Base-by-base conservation (phyloP, 148 eudicot genomes). In the Silene conica region DNA sequence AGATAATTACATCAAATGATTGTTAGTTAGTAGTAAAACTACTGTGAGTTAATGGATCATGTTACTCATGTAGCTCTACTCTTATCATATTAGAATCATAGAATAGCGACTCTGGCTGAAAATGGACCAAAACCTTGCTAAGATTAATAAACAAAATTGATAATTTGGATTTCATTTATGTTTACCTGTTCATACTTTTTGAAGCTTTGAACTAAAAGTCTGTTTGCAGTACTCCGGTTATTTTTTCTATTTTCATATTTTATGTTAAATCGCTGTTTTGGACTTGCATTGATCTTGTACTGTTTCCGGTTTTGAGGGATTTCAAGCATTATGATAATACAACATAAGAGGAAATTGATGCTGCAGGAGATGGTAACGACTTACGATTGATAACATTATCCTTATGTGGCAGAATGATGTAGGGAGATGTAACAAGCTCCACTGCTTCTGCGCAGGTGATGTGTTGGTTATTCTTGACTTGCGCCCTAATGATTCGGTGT, bases 401-500 rank as follows among this genome's bases (percentile, higher is more conserved):
- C 43, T 38, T 38, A 38, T 59, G 54, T 31, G 38, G 64, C 19
- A 13, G 59, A 22, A 63, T 66, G 19, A n/a, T 15, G 57, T 46
- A 45, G 20, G 3, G 18, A 68, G 57, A 12, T 45, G 31, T 20
- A 68, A 46, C 55, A 20, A 38, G 2, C 25, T 72, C 63, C 50
- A 76, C 23, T 34, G n/a, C n/a, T 67, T 75, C 50, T 25, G 26
- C 55, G 69, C 73, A 91, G 97, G 97, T 78, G 98, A 94, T 76
- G 97, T 94, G 59, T 82, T 94, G 86, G 98, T 92, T 69, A 83
- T 94, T 71, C 79, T 94, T 83, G 97, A 94, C 76, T 77, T 94
- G 74, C 83, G 82, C 25, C 84, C 86, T 43, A 96, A 91, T 77
- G 96, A 94, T n/a, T 83, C 98, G 41, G 81, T 94, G 83, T 69